phyloP scores from a whole-genome alignment of 345 rosid genomes.

The Eucalyptus grandis region DNA sequence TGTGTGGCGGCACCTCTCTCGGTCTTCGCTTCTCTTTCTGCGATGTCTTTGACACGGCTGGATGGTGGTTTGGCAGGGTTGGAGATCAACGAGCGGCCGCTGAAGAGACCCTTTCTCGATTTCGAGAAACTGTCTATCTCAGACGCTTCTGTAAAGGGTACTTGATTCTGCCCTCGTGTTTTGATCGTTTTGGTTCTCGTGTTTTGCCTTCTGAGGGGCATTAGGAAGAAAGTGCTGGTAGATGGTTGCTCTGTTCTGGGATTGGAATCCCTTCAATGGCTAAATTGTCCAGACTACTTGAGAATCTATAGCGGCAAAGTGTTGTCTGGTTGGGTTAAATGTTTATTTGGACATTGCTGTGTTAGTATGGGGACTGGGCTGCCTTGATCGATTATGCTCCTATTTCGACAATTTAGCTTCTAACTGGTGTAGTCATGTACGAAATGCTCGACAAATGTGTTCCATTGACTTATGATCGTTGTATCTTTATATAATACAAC shows the following conservation, averaged over 20 bases:
- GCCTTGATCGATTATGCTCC: background rate
- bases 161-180: background rate
- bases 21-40: background rate
- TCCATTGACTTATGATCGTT: background rate
- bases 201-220: background rate
- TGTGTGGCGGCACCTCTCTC: background rate
- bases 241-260: background rate
- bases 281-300: background rate
- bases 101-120: slow-evolving; percentile 43
- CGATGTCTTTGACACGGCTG: background rate
- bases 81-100: slow-evolving; percentile 73
- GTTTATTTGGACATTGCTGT: background rate
- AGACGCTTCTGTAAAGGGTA: slow-evolving; percentile 30
- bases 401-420: background rate
- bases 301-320: background rate
- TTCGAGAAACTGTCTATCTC: slow-evolving; percentile 43
- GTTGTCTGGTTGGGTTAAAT: background rate
- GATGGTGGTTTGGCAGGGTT: slow-evolving; percentile 28
- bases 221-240: background rate
- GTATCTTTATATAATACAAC: background rate
- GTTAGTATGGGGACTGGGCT: background rate
- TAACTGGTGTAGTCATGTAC: background rate
- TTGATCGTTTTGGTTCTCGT: background rate
- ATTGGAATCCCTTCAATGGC: background rate
- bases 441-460: background rate